Base-by-base conservation (phyloP, 176 grass and related monocot species). In the Carex parvula region DNA sequence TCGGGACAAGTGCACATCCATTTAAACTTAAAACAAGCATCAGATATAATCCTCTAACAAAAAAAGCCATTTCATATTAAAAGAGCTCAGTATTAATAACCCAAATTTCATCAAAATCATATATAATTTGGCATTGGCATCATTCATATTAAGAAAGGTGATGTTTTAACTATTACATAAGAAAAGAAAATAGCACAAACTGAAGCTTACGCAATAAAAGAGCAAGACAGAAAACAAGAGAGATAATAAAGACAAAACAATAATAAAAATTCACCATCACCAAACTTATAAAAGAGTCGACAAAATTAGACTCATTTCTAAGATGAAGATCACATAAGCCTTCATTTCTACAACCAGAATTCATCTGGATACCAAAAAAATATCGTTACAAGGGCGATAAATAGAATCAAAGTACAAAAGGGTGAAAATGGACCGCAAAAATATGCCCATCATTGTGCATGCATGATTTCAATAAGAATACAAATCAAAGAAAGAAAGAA, bases 381-480 rank as follows among this genome's bases (percentile, higher is more conserved):
- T 78, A 78, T 57, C 52, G 3, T 78, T 71, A 78, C 73, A 78
- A 78, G 73, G 15, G 52, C 6, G 12, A 77, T 24, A 56, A 77
- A 78, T 74, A 44, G 42, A 74, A 74, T 78, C 10, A 57, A 57
- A 78, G 53, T 57, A 57, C 29, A 55, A 54, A 20, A 15, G 8
- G 8, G 12, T 3, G 72, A 29, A 80, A 59, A 63, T 61, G 80
- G 81, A 52, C 81, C 18, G 29, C 41, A 69, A 83, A 83, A 83
- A 83, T 68, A 83, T 66, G 81, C 81, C 81, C 81, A 83, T 53
- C 37, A 83, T 83, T 83, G 64, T 83, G 60, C 60, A 65, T 66
- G 64, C 64, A 83, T 53, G 46, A 54, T 83, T 83, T 83, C 62
- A 64, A 69, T 66, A 83, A 64, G 8, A 68, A 83, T 65, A 14